A percentile compares a stretch with the other conserved stretches of the same genome.
Conservation (phyloP, 1,284 basidiomycete species). For the Malassezia obtusa region DNA sequence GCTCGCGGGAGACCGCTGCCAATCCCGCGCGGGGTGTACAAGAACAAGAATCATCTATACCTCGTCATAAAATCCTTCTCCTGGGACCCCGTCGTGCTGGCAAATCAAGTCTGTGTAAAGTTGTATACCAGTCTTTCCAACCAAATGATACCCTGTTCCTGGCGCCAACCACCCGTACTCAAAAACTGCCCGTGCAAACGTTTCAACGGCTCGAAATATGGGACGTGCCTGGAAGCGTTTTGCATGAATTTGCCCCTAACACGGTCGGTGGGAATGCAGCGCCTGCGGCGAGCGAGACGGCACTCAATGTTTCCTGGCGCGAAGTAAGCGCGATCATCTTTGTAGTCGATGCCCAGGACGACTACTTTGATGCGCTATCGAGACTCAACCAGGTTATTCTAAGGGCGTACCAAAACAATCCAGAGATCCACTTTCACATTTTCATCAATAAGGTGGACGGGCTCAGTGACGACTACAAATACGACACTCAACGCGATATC, state of each 20-base stretch:
- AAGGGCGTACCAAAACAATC: constrained; percentile 59
- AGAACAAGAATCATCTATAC: background rate
- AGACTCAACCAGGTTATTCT: constrained; percentile 54
- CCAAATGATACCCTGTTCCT: constrained; percentile 85
- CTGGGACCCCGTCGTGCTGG: constrained; percentile 58
- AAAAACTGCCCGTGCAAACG: constrained; percentile 55
- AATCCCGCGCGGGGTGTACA: background rate
- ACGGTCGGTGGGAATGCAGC: background rate
- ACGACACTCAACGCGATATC: constrained; percentile 49
- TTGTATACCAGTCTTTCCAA: constrained; percentile 73
- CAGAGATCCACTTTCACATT: constrained; percentile 71
- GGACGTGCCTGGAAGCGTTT: constrained; percentile 76
- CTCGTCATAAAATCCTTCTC: constrained; percentile 8
- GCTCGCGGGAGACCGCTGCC: background rate
- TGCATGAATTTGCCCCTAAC: constrained; percentile 28
- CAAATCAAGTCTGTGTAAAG: constrained; percentile 83
- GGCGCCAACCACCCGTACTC: constrained; percentile 52
- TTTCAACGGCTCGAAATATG: constrained; percentile 86
- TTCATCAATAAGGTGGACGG: constrained; percentile 96
- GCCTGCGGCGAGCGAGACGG: constrained; percentile 9
- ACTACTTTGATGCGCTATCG: constrained; percentile 59
- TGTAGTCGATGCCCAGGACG: constrained; percentile 83
- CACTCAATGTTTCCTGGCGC: constrained; percentile 24
- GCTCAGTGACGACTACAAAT: constrained; percentile 80
- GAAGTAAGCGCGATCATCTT: constrained; percentile 59